Evolutionary conservation across 768 basidiomycete species (phyloP), one percentile per base, ranked within the genome.

Genomic region (Leccinum longicurvipes): DNA sequence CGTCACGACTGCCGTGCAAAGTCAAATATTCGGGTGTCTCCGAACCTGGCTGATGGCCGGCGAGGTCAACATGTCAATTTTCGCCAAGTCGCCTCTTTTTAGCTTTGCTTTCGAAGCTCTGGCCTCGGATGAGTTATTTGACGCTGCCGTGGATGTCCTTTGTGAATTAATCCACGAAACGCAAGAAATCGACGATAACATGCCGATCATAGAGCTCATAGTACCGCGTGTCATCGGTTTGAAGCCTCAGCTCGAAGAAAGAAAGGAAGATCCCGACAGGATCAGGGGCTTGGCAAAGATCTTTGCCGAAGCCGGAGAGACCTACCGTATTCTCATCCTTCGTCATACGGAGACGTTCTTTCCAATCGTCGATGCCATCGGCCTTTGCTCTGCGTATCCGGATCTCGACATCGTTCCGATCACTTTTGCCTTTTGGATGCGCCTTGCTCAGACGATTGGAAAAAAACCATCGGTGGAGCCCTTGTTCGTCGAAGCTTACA

Each of bases 371-470:
- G 89, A 96, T 64, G 95, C 93, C 23, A 95, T 99, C 62, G 89
- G 89, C 9, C 83, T 89, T 65, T 98, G 96, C 67, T 89, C 97
- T 14, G 91, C 91, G 2, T 96, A 91, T 73, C 82, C 82, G 15
- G 93, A 98, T 68, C 86, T 98, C 55, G 97, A 98, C 67, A 90
- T 98, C 66, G 95, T 97, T 27, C 91, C 89, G 4, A 95, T 98
- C 72, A 98, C 97, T 11, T 98, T 98, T 77, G 86, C 89, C 27
- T 98, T 99, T 79, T 99, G 97, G 97, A 94, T 93, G 85, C 87
- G 90, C 17, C 86, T 99, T 32, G 89, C 94, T n/a, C 88, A 91
- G 65, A 86, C 83, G 53, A 84, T 98, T 24, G 86, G 87, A 51
- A 94, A 93, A 74, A 84, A 79, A 61, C 72, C 82, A 0, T 80